A percentile compares a stretch with the other conserved stretches of the same genome.
Conservation (phyloP, 129 eudicot genomes). For the Chrysanthemum lavandulifolium region DNA sequence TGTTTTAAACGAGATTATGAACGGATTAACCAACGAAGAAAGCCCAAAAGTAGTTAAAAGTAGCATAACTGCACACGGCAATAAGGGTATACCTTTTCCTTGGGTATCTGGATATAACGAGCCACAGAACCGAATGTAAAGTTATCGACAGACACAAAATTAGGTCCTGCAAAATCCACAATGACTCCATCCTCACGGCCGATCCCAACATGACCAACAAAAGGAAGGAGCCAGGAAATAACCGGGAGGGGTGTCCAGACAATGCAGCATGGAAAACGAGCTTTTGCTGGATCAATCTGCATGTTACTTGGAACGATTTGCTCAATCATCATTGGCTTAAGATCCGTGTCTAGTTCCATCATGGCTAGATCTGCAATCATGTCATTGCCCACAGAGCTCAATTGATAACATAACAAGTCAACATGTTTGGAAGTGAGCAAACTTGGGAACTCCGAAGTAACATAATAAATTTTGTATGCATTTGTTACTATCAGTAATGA, state of each 20-base stretch:
- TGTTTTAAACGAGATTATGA: conserved; percentile 1
- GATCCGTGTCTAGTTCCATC: conserved; percentile 34
- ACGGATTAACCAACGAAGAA: not conserved
- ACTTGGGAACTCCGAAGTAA: not conserved
- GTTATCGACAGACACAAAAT: conserved; percentile 78
- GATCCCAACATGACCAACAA: conserved; percentile 79
- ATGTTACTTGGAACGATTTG: conserved; percentile 26
- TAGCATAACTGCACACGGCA: too few species aligned
- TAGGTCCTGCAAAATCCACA: conserved; percentile 89
- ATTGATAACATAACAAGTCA: not conserved
- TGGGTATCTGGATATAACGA: conserved; percentile 60
- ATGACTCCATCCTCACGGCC: conserved; percentile 95
- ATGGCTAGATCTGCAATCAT: conserved; percentile 29
- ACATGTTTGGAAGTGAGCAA: conserved; percentile 6
- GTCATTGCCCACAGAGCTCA: conserved; percentile 9
- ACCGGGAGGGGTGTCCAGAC: conserved; percentile 97
- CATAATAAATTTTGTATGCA: not conserved
- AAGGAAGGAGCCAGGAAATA: conserved; percentile 85
- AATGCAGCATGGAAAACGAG: conserved; percentile 83
- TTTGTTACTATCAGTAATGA: not conserved
- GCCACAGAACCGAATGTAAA: conserved; percentile 86
- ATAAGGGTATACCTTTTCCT: conserved; percentile 55
- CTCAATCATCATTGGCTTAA: conserved; percentile 46
- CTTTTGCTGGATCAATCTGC: conserved; percentile 68
- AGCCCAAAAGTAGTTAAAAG: not conserved